phyloP scores from a whole-genome alignment of 768 basidiomycete genomes.

The Hypholoma fasciculare region DNA sequence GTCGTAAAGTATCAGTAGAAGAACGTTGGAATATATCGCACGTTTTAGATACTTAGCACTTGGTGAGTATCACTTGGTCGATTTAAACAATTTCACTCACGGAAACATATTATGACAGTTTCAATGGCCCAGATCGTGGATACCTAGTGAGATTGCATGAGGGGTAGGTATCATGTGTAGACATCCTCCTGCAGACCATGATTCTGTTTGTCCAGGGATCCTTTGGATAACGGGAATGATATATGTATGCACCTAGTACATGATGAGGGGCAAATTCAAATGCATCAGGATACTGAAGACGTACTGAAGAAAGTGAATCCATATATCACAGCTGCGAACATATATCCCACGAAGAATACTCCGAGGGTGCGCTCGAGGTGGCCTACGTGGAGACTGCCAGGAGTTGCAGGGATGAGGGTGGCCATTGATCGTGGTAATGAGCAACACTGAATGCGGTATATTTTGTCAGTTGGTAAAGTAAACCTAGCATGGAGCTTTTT shows the following conservation, averaged over 20 bases:
- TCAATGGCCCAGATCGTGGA: neutral
- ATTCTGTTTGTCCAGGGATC: neutral
- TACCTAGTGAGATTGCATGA: neutral
- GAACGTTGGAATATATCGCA: neutral
- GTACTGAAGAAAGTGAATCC: neutral
- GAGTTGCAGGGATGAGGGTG: neutral
- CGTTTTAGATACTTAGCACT: neutral
- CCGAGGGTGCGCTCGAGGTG: neutral
- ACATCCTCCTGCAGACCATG: neutral
- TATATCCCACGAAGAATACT: neutral
- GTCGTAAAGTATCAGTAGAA: neutral
- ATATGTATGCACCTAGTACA: neutral
- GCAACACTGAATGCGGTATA: too few species aligned
- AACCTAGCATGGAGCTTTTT: too few species aligned
- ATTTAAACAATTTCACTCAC: neutral
- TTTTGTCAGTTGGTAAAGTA: too few species aligned
- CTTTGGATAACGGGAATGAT: neutral
- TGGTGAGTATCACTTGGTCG: neutral
- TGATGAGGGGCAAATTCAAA: neutral
- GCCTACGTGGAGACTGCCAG: conserved; percentile 1
- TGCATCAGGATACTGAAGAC: neutral
- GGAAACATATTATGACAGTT: neutral
- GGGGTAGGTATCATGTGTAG: neutral
- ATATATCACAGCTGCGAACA: neutral
- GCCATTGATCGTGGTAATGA: neutral